Evolutionary conservation across 345 rosid genomes (phyloP), one percentile per base, ranked within the genome.

Genomic region (Brassica juncea): DNA sequence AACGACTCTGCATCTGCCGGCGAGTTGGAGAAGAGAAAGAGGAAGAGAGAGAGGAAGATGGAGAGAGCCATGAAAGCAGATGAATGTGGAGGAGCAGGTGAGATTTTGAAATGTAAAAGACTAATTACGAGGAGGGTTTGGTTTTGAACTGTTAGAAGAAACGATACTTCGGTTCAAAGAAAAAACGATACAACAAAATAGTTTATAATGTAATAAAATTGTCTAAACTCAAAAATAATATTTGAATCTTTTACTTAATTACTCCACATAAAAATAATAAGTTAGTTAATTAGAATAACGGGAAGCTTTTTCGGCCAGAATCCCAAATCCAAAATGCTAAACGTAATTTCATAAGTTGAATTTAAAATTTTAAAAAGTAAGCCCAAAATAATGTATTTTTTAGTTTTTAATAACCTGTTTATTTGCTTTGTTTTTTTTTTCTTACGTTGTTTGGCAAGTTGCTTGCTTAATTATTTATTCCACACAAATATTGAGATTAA

Each of bases 1-100:
- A 88, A 93, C 1, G 95, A 78, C 65, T 93, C 84, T 21, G 92
- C 75, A 31, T 80, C 89, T 89, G 84, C 27, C 12, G 23, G 54
- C 10, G 19, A 25, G 67, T 16, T 0, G 12, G 32, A 66, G 37
- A 70, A 37, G 52, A 64, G n/a, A 49, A 23, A 8, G 74, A 47
- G 8, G 21, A 60, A 4, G 61, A 70, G 30, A 42, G 1, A 4
- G 39, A 52, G 5, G 64, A 62, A n/a, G 42, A 34, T 34, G 31
- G 30, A 52, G 71, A 37, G 75, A 71, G 66, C 71, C 81, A 77
- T 77, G 44, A 21, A 15, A 6, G 19, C 21, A 30, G 27, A 76
- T 59, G 55, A 66, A 34, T 44, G 70, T 42, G 59, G 65, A 75
- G 71, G 34, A 74, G 55, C 16, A 30, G 69, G 49, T 76, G 69